These are phyloP conservation scores for Blastobotrys chiropterorum DNA, from an alignment of 805 yeast species.

Conservation along the genomic window DNA sequence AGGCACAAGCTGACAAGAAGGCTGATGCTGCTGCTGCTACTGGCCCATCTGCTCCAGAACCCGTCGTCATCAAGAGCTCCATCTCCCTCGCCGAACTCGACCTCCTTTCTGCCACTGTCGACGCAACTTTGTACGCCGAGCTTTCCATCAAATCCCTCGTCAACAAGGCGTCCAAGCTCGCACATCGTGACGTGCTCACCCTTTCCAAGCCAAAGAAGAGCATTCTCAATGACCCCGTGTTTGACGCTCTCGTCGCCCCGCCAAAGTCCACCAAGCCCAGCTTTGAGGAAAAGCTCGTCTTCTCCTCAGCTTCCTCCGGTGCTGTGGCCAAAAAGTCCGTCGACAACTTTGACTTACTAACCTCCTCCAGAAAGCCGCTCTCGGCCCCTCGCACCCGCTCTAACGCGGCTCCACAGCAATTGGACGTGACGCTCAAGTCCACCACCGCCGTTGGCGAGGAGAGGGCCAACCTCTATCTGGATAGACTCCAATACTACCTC, in stretches of 20 bases:
- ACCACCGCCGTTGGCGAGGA: constrained; percentile 39
- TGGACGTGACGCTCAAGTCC: constrained; percentile 19
- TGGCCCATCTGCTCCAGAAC: constrained; percentile 10
- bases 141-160: constrained; percentile 32
- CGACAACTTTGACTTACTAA: constrained; percentile 29
- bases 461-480: constrained; percentile 37
- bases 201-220: constrained; percentile 22
- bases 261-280: constrained; percentile 28
- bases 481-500: constrained; percentile 27
- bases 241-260: constrained; percentile 53
- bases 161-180: constrained; percentile 40
- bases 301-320: constrained; percentile 18
- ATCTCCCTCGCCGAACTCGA: constrained; percentile 16
- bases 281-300: constrained; percentile 35
- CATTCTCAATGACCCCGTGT: constrained; percentile 50
- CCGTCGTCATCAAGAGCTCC: constrained; percentile 12
- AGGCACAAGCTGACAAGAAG: constrained; percentile 13
- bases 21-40: constrained; percentile 18
- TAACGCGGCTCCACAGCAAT: constrained; percentile 21
- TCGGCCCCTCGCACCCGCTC: constrained; percentile 8
- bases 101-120: constrained; percentile 17
- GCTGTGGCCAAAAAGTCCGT: constrained; percentile 3
- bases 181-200: constrained; percentile 31
- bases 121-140: constrained; percentile 22
- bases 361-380: constrained; percentile 14